phyloP scores from a whole-genome alignment of 768 basidiomycete species.

The Mycena galopus region DNA sequence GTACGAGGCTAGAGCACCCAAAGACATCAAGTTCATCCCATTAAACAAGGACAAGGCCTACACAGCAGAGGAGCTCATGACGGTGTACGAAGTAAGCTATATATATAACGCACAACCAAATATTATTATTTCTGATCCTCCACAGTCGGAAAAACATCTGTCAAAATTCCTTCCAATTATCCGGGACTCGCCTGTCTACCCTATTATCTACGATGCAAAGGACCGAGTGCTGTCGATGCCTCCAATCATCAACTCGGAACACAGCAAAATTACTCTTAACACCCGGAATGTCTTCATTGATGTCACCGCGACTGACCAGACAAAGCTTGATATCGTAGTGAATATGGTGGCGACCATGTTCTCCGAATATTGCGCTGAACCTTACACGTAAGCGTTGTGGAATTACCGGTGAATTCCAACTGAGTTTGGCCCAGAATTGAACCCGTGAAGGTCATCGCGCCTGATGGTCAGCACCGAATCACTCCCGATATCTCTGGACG shows the following conservation, averaged over 20 bases:
- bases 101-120: background rate
- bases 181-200: slow-evolving; percentile 94
- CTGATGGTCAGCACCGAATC: slow-evolving; percentile 81
- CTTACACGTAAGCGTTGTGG: slow-evolving; percentile 83
- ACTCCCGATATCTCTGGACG: slow-evolving; percentile 87
- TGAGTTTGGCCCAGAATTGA: slow-evolving; percentile 75
- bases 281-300: slow-evolving; percentile 97
- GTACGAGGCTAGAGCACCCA: slow-evolving; percentile 85
- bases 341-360: slow-evolving; percentile 99
- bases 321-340: slow-evolving; percentile 95
- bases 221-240: slow-evolving; percentile 96
- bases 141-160: slow-evolving; percentile 92
- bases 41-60: slow-evolving; percentile 84
- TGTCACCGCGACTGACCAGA: slow-evolving; percentile 95
- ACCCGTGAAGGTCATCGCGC: slow-evolving; percentile 86
- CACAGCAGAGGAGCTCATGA: slow-evolving; percentile 93
- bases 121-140: background rate
- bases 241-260: slow-evolving; percentile 97
- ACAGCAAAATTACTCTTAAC: slow-evolving; percentile 95
- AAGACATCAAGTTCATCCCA: slow-evolving; percentile 92
- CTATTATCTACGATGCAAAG: slow-evolving; percentile 94
- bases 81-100: slow-evolving; percentile 84
- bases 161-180: slow-evolving; percentile 92
- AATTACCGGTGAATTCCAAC: background rate
- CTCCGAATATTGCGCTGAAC: slow-evolving; percentile 93